Percentiles rank a stretch among this genome's conserved stretches.
These are phyloP conservation scores for Diaporthe sp. DNA, from an alignment of 2,329 filamentous ascomycete species.

Conservation along the genomic window DNA sequence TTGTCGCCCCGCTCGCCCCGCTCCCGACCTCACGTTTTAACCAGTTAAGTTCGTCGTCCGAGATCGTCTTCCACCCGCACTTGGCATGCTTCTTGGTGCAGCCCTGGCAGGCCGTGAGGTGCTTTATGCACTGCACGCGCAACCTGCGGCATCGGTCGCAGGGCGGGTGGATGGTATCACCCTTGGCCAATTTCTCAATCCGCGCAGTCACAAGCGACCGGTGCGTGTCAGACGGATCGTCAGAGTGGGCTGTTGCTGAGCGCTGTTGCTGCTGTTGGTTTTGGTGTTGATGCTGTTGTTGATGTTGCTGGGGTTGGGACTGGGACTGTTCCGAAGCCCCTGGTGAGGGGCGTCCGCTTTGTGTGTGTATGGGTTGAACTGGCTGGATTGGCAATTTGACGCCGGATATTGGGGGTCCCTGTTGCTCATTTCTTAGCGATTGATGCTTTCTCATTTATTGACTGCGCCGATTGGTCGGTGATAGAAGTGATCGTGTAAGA, in stretches of 20 bases:
- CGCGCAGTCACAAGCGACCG: constrained; percentile 75
- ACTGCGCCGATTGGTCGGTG: background rate
- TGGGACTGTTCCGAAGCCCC: constrained; percentile 44
- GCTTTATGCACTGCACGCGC: constrained; percentile 85
- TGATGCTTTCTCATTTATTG: background rate
- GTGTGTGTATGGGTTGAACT: constrained; percentile 22
- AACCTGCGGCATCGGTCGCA: constrained; percentile 78
- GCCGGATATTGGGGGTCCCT: constrained; percentile 17
- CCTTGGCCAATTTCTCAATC: constrained; percentile 81
- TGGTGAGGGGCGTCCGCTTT: constrained; percentile 46
- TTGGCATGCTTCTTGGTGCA: constrained; percentile 93
- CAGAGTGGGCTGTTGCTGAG: constrained; percentile 19
- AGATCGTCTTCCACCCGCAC: constrained; percentile 87
- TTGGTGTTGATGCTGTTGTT: background rate
- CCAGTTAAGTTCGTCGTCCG: constrained; percentile 72
- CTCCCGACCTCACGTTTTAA: constrained; percentile 47
- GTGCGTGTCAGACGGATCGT: constrained; percentile 48
- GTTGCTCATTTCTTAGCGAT: constrained; percentile 16
- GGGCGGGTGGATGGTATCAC: constrained; percentile 82
- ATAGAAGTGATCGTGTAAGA: background rate
- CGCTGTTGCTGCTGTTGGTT: constrained; percentile 45
- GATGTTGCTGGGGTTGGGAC: background rate
- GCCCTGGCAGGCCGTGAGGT: constrained; percentile 86
- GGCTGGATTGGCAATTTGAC: constrained; percentile 29
- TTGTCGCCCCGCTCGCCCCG: constrained; percentile 42